Base-by-base conservation (phyloP, 192 early-diverging fungal genomes). In the Entomortierella chlamydospora region DNA sequence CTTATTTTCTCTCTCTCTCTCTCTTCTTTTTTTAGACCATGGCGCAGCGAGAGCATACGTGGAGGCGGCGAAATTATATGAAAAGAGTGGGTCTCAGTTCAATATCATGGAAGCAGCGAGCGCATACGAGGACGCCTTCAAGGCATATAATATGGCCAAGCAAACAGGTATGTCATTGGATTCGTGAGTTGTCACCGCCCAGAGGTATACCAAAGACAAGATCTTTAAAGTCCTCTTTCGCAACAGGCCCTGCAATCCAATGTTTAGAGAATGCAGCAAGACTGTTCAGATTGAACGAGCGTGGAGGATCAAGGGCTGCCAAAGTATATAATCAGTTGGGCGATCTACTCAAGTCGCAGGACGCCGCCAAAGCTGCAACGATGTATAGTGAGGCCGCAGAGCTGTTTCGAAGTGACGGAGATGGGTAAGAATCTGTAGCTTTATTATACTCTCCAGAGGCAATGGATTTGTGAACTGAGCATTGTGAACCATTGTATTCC, bases 41-140 rank as follows among this genome's bases (percentile, higher is more conserved):
- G 53, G 56, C 2, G 72, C 83, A 30, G 78, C 72, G 4, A 81
- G 28, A 33, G 67, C 65, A 13, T 84, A 66, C 50, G 54, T 72
- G 7, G 73, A 70, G 2, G 57, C 83, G 4, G 83, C 83, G 11
- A 78, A 84, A 23, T 51, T 63, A 34, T 84, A 69, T 57, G 56
- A 81, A 60, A 76, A 81, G 28, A 30, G 47, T 49, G 73, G 69
- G 8, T 64, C 72, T 30, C 47, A 73, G 41, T 63, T 70, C 61
- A 81, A 70, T 54, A 23, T 68, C 23, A 63, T 81, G 43, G 78
- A 84, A 20, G 83, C 83, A 49, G 83, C 78, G 47, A 56, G 60
- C 28, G 79, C 78, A 26, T 84, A 84, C 49, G 83, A 84, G 57
- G 73, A 84, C 37, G 83, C 77, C 7, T 84, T 62, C 54, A 81